Base-by-base conservation (phyloP, 139 green algal genomes). In the Chlamydomonas schloesseri region DNA sequence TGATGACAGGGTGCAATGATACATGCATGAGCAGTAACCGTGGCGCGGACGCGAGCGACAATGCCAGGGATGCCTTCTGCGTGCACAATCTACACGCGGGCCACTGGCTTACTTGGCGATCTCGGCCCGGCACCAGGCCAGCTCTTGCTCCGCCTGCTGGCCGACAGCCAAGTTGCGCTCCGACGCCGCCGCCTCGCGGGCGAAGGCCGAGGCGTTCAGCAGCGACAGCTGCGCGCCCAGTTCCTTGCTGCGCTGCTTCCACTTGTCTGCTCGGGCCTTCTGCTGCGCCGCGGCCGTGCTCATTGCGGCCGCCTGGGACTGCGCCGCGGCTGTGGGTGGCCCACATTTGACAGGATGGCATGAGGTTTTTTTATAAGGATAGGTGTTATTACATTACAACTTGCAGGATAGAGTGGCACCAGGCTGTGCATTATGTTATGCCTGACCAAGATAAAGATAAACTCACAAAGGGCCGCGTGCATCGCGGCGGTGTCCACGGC, bases 231-330 rank as follows among this genome's bases (percentile, higher is more conserved):
- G 86, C 37, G 83, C 75, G 3, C 85, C 88, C 53, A 93, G 88
- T 69, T 90, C 74, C 72, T 81, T 80, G 50, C 65, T 83, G 21
- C 83, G 85, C 42, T 58, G 82, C 86, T 93, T 93, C 90, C 90
- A 93, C 42, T 91, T 93, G 36, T 90, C 71, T 2, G 69, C 82
- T 17, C 86, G 82, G 9, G 37, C 57, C 37, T 87, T 78, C 26
- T 89, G 84, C 28, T 89, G 70, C n/a, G 71, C 67, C 34, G 88
- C 55, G 37, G 86, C 65, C 67, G 89, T 34, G 0, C 62, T 67
- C 50, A 93, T 71, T 17, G 68, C 28, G 24, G 57, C 50, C 0
- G 31, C 50, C 50, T 86, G 79, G 24, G 65, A 64, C 37, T 76
- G 79, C 23, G 67, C 50, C 65, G 60, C 47, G 23, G 34, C 79